phyloP scores from a whole-genome alignment of 163 green algal genomes.

The Chlamydomonas reinhardtii region DNA sequence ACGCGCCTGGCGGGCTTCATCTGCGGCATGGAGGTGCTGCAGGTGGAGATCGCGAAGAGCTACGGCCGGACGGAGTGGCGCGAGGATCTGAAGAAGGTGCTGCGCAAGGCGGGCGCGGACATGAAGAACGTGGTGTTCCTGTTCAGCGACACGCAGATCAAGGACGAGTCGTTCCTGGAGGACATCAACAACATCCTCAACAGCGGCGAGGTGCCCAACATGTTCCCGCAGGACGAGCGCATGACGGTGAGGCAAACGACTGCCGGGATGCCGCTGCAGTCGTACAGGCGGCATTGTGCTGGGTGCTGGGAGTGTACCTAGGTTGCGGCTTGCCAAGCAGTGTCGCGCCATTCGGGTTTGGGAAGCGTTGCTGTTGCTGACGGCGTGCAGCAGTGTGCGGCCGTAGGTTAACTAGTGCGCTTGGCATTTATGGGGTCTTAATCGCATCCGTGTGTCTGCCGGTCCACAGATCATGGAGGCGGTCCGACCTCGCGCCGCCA shows the following conservation, averaged over 20 bases:
- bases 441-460: neutral
- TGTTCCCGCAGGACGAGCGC: slow-evolving; percentile 79
- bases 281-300: too few relatives aligned
- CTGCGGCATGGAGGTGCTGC: slow-evolving; percentile 73
- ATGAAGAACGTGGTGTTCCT: slow-evolving; percentile 78
- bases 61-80: slow-evolving; percentile 80
- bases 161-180: slow-evolving; percentile 78
- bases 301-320: too few relatives aligned
- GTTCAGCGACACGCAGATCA: slow-evolving; percentile 86
- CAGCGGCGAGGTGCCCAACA: slow-evolving; percentile 84
- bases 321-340: too few relatives aligned
- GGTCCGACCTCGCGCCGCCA: slow-evolving; percentile 70
- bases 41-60: slow-evolving; percentile 87
- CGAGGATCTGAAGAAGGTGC: slow-evolving; percentile 76
- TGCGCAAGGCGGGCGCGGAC: slow-evolving; percentile 63
- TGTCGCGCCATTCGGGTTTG: too few relatives aligned
- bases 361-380: too few relatives aligned
- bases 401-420: too few relatives aligned
- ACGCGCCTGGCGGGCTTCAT: slow-evolving; percentile 79
- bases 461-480: slow-evolving; percentile 63
- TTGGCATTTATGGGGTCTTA: too few relatives aligned
- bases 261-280: too few relatives aligned
- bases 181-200: slow-evolving; percentile 91
- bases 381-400: too few relatives aligned
- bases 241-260: slow-evolving; percentile 71